phyloP scores from a whole-genome alignment of 768 basidiomycete genomes.

The Postia placenta region DNA sequence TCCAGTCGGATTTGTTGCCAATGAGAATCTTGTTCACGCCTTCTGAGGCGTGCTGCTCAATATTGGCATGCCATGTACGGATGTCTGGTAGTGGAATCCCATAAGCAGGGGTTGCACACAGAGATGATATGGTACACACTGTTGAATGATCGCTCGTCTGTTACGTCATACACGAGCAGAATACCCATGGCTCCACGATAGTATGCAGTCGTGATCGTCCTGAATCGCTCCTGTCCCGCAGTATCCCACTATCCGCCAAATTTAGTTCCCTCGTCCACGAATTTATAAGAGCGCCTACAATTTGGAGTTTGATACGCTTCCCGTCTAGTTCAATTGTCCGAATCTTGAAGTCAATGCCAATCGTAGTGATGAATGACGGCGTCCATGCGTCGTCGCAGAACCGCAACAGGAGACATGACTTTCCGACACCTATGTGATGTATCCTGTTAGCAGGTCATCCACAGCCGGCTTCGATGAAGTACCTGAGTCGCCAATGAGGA shows the following conservation, averaged over 20 bases:
- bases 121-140: slow-evolving; percentile 55
- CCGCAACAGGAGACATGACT: slow-evolving; percentile 90
- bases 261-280: not conserved
- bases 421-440: slow-evolving; percentile 72
- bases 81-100: too few species aligned
- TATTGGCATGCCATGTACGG: slow-evolving; percentile 96
- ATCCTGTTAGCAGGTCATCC: slow-evolving; percentile 8
- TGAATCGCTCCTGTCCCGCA: slow-evolving; percentile 96
- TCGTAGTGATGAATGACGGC: slow-evolving; percentile 98
- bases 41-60: slow-evolving; percentile 98
- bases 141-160: slow-evolving; percentile 91
- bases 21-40: slow-evolving; percentile 99
- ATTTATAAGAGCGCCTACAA: slow-evolving; percentile 48
- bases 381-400: slow-evolving; percentile 99
- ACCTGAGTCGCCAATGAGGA: slow-evolving; percentile 97
- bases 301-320: slow-evolving; percentile 98
- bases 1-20: slow-evolving; percentile 99
- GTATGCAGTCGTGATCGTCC: slow-evolving; percentile 98
- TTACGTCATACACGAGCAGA: slow-evolving; percentile 96
- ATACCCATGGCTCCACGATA: slow-evolving; percentile 99
- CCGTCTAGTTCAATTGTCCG: slow-evolving; percentile 97
- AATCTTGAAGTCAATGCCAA: slow-evolving; percentile 99
- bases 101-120: not conserved
- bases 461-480: slow-evolving; percentile 1
- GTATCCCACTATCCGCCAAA: slow-evolving; percentile 84